Evolutionary conservation across 2,329 filamentous ascomycete genomes (phyloP), one percentile per base, ranked within the genome.

Genomic region (Onygenales sp.): DNA sequence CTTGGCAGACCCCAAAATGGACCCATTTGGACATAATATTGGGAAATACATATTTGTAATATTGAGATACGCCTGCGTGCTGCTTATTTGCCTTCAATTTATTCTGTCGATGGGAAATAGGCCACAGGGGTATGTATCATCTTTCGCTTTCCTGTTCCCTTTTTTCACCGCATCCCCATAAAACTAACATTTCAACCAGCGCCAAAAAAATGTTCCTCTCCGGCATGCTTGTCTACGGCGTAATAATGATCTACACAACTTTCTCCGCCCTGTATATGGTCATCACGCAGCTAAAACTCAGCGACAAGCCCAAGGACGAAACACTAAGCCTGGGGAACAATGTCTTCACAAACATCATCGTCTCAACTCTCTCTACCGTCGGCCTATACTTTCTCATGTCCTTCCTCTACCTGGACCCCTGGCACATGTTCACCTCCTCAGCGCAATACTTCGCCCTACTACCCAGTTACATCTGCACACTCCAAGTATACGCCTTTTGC

Each of bases 401-500:
- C 27, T 89, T 98, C 74, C 74, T 98, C 56, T 98, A 98, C 72
- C 82, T 98, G 46, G 94, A 98, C 62, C 93, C 93, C 0, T 98
- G 93, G 93, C 93, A 98, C 76, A 93, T 98, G 87, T 87, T 98
- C 73, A 98, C 93, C 10, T 92, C 86, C 0, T 84, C 88, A 0
- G 82, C 79, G 0, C 91, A 96, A 69, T 98, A 98, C 76, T 96
- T 98, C 68, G 80, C 91, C 46, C 83, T 98, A 31, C 78, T 98
- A 38, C 93, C 93, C 0, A 85, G 80, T 41, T 98, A 97, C 75
- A 95, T 98, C 71, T 97, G 93, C 75, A 97, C 89, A 0, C 79
- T 98, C 2, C 93, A 98, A 71, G 90, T 97, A 17, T 98, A 98
- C 72, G 93, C 93, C 43, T 98, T 98, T 72, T 97, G 93, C 77